Evolutionary conservation across 106 monocot genomes (phyloP).

Genomic region (Platanthera zijinensis): DNA sequence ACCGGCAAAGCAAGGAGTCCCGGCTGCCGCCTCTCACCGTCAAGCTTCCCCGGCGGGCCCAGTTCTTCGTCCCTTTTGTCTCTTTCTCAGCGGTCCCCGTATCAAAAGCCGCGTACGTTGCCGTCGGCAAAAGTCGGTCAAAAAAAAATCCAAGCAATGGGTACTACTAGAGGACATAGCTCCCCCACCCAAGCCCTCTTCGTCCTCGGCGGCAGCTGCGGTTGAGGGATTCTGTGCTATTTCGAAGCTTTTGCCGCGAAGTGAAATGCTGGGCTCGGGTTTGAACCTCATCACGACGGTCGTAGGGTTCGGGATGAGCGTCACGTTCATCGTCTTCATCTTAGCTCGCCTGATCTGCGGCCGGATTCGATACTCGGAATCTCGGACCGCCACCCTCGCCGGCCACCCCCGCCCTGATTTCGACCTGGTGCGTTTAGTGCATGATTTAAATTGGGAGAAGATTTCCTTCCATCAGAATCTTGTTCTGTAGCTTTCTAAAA

Average conservation of each 20-base stretch:
- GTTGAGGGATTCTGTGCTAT: not conserved
- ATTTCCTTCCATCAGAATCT: not conserved
- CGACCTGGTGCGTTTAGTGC: conserved; percentile 16
- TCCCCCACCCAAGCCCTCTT: not conserved
- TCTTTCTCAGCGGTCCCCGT: not conserved
- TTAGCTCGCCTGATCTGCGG: conserved; percentile 71
- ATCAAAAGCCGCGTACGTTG: not conserved
- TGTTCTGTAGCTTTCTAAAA: not conserved
- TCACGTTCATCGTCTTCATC: conserved; percentile 70
- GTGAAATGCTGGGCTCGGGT: conserved; percentile 27
- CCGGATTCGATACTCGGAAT: conserved; percentile 38
- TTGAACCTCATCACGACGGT: conserved; percentile 71
- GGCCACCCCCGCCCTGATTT: conserved; percentile 43
- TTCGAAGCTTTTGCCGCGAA: conserved; percentile 1
- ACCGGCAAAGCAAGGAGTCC: not conserved
- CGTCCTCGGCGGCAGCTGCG: not conserved
- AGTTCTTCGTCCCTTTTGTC: not conserved
- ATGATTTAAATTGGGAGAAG: not conserved
- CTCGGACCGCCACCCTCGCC: conserved; percentile 34
- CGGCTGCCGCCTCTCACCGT: not conserved
- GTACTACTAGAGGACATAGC: not conserved
- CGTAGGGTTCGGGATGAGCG: conserved; percentile 83
- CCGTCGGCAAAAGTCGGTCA: not conserved
- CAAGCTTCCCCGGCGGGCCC: not conserved
- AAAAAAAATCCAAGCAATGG: not conserved